Base-by-base conservation (phyloP, 2,329 filamentous ascomycete species). In the Pestalotiopsis fici region DNA sequence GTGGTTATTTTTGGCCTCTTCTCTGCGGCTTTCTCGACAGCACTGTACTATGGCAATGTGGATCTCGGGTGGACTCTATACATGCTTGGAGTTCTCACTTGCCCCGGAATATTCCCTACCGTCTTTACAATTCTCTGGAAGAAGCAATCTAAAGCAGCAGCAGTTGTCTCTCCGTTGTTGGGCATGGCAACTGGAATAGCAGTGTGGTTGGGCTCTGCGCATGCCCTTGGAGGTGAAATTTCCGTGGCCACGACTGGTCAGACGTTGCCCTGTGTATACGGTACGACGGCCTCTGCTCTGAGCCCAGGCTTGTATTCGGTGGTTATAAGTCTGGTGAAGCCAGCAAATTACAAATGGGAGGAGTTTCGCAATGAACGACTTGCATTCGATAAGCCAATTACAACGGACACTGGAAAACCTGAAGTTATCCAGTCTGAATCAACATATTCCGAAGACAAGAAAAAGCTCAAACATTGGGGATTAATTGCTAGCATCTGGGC, bases 21-120 rank as follows among this genome's bases (percentile, higher is more conserved):
- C 64, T 61, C 55, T 18, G 64, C 64, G 6, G 64, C 56, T 18
- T 66, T 66, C 56, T 66, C 64, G 11, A 87, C 85, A 0, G 82
- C 85, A 64, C 74, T 88, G 1, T 81, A 87, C 74, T 86, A 87
- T 59, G 85, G 84, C 0, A 84, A 85, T 0, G 82, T 87, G 4
- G 83, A 87, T 59, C 78, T 88, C 0, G 82, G 83, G 1, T 88
- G 64, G 64, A 60, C 64, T n/a, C 25, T 66, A 3, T 66, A 60
- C 23, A 60, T 66, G 64, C 39, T 66, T 9, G 64, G 64, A 1
- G 57, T 66, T 23, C 57, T 66, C 23, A 61, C 57, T 4, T 60
- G 57, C 56, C 57, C 64, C 2, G 64, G 56, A 3, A 66, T 66
- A 15, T 60, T 66, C 23, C 64, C 64, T 11, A 66, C 57, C 23